Evolutionary conservation across 163 green algal genomes (phyloP).

Genomic region (Chloroidium sp.): DNA sequence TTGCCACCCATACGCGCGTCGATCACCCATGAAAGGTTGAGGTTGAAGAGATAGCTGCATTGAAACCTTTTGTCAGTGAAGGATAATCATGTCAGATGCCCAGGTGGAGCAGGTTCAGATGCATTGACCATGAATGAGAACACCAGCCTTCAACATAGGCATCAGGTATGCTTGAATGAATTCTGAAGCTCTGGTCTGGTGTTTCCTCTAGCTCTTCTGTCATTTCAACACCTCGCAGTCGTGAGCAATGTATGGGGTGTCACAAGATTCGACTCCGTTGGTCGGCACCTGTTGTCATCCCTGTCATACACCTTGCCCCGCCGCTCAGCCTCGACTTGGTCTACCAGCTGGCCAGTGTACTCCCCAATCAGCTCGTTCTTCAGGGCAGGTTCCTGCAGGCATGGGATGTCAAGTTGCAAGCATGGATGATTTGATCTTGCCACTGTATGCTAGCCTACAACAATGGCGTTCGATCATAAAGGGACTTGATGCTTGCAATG

Average conservation of each 20-base stretch:
- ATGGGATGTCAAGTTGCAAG: no score
- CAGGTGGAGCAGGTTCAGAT: background rate
- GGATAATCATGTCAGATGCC: constrained; percentile 2
- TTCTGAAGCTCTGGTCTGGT: no score
- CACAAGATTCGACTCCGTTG: background rate
- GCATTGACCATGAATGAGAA: no score
- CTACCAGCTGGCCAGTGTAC: constrained; percentile 89
- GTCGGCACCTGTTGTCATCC: constrained; percentile 34
- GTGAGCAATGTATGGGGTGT: background rate
- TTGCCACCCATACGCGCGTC: constrained; percentile 64
- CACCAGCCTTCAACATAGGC: background rate
- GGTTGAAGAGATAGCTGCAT: constrained; percentile 78
- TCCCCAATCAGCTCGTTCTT: constrained; percentile 82
- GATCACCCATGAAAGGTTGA: constrained; percentile 68
- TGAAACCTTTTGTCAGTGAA: constrained; percentile 25
- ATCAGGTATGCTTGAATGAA: background rate
- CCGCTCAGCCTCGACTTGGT: constrained; percentile 73
- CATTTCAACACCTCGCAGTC: no score
- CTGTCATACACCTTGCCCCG: constrained; percentile 79
- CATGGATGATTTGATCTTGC: background rate
- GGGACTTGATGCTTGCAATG: no score
- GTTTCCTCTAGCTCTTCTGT: no score
- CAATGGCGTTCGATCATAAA: no score
- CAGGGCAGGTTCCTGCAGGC: constrained; percentile 22
- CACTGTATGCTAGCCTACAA: no score